Percentiles rank a stretch among this genome's conserved stretches.
Conservation (phyloP, 352 stramenopile species). For the Stephanocyclus meneghinianus region DNA sequence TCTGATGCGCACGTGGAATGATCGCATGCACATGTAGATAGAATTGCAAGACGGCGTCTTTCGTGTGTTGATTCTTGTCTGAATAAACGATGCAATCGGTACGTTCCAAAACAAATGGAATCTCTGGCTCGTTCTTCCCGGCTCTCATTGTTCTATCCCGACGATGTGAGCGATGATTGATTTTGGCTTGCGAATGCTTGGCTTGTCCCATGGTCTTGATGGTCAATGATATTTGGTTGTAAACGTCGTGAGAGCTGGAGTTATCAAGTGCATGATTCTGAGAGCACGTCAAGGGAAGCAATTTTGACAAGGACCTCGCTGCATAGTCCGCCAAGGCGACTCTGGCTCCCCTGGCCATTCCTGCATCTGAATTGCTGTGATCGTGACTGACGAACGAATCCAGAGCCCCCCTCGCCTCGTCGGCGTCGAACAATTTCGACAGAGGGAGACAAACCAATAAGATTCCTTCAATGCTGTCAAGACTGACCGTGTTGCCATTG, state of each 20-base stretch:
- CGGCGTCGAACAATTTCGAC: constrained; percentile 10
- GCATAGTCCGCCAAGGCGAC: constrained; percentile 48
- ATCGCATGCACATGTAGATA: constrained; percentile 31
- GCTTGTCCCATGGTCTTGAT: constrained; percentile 43
- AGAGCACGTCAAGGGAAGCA: constrained; percentile 4
- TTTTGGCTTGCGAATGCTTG: constrained; percentile 8
- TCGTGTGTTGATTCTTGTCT: constrained; percentile 34
- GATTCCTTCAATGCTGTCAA: constrained; percentile 1
- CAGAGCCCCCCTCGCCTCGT: constrained; percentile 3
- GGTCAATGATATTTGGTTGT: neutral
- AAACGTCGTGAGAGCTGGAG: neutral
- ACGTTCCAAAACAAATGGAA: constrained; percentile 74
- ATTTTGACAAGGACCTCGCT: constrained; percentile 8
- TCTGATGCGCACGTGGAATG: neutral
- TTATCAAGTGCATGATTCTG: neutral
- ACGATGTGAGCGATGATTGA: neutral
- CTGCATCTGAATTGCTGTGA: constrained; percentile 6
- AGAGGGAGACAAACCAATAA: constrained; percentile 28
- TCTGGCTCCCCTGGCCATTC: constrained; percentile 7
- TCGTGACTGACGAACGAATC: too few species aligned
- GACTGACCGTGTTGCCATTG: neutral
- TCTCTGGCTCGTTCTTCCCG: constrained; percentile 22
- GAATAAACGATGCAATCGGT: constrained; percentile 63
- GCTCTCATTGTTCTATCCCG: constrained; percentile 4
- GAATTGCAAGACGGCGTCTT: constrained; percentile 24